Conservation (phyloP, 805 yeast species). For the Wickerhamiella occidentalis region DNA sequence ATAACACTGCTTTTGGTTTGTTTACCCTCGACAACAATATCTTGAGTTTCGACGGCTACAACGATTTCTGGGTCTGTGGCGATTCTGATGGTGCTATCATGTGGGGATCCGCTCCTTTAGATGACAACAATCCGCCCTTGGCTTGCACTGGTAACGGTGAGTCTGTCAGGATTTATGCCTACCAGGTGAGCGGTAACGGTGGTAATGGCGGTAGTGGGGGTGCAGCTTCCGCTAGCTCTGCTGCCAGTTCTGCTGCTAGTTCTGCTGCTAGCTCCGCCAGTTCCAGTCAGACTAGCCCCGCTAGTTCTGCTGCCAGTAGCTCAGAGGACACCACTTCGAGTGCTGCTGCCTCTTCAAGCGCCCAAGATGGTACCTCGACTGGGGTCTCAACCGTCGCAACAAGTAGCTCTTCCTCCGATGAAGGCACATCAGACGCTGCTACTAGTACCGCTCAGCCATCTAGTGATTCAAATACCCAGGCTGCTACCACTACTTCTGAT, state of each 20-base stretch:
- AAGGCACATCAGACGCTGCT: neutral
- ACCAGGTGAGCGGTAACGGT: neutral
- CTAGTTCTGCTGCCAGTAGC: neutral
- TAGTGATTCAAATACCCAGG: neutral
- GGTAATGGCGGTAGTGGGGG: neutral
- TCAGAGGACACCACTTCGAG: neutral
- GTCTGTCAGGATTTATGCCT: neutral
- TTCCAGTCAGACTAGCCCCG: too few species aligned
- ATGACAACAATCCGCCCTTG: neutral
- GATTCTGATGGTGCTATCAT: constrained; percentile 1
- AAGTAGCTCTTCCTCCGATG: neutral
- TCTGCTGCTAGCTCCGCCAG: neutral
- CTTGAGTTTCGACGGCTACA: neutral
- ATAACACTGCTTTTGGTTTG: neutral
- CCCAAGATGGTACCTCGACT: neutral
- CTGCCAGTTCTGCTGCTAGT: too few species aligned
- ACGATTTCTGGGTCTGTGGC: neutral
- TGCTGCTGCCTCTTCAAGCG: neutral
- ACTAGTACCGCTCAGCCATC: too few species aligned
- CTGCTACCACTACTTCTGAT: neutral
- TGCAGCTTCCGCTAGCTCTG: neutral
- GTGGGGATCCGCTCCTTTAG: neutral
- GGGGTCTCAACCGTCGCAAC: neutral
- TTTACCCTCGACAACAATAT: neutral
- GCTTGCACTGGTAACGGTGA: neutral